Base-by-base conservation (phyloP, 2,329 filamentous ascomycete species). In the Sclerotinia trifoliorum region DNA sequence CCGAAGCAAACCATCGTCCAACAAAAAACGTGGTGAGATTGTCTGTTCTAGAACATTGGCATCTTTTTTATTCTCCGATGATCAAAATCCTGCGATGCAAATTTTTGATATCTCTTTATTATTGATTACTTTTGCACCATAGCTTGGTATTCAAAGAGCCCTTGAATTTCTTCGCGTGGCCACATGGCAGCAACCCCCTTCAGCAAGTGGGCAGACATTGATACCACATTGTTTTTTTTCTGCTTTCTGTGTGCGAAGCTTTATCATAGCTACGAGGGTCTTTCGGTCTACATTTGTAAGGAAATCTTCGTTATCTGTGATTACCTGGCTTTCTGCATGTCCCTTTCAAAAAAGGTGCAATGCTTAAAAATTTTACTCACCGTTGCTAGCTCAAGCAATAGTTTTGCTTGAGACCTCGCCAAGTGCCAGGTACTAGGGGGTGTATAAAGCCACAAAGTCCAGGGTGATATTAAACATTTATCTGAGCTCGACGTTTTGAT, bases 1-100 rank as follows among this genome's bases (percentile, higher is more conserved):
- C 29, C 58, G 44, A 49, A 62, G 44, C 21, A 51, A 24, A 24
- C 29, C 46, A 62, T 48, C 35, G 3, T 26, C 58, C 44, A 35
- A 13, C 44, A 19, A 13, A 29, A n/a, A 35, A 62, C 46, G 29
- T 62, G 44, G 29, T 49, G 29, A 32, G 21, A 35, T 62, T 49
- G 29, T 15, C 48, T n/a, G 35, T 62, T 62, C 58, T 49, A 62
- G 58, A 62, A 62, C 58, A 49, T 39, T 62, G 44, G 39, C 35
- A 21, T 61, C 15, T 21, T 49, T 61, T 49, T 35, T 49, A 49
- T 62, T 49, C 44, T 48, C 44, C 58, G 44, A 49, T 49, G 5
- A 24, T 24, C 17, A 35, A 49, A 62, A 35, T 62, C 44, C 26
- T 61, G 21, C 58, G 1, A 49, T 48, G 44, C 58, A 61, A 48